Evolutionary conservation across 2,329 filamentous ascomycete species (phyloP).

Genomic region (Neocatenulostroma microsporum): DNA sequence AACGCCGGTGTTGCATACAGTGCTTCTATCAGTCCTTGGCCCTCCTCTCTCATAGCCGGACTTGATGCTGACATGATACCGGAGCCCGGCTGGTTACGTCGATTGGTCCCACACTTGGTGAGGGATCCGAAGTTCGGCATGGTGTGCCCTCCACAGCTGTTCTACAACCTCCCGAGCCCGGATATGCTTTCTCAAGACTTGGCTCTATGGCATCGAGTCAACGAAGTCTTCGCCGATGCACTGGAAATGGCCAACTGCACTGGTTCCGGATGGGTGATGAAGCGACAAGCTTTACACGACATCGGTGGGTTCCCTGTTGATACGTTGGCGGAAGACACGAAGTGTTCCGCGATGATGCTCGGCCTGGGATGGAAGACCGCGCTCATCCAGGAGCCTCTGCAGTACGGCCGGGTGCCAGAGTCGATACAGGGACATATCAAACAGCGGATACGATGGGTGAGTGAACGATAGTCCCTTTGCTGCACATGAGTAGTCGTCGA

Average conservation of each 20-base stretch:
- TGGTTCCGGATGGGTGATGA: constrained; percentile 55
- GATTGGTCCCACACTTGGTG: background rate
- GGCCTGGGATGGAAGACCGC: constrained; percentile 56
- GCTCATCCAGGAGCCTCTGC: constrained; percentile 52
- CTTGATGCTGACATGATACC: background rate
- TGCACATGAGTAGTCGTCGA: constrained; percentile 47
- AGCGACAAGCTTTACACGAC: constrained; percentile 51
- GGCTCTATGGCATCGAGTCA: constrained; percentile 52
- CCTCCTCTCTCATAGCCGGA: background rate
- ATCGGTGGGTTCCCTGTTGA: constrained; percentile 56
- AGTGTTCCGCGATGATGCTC: constrained; percentile 52
- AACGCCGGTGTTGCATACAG: constrained; percentile 42
- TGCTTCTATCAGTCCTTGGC: background rate
- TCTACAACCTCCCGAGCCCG: constrained; percentile 21
- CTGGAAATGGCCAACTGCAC: constrained; percentile 54
- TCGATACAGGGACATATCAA: constrained; percentile 50
- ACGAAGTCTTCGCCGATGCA: constrained; percentile 41
- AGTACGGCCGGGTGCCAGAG: constrained; percentile 54
- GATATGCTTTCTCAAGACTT: constrained; percentile 54
- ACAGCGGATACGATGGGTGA: constrained; percentile 50
- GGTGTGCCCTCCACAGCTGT: background rate
- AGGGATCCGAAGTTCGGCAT: background rate
- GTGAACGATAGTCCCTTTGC: constrained; percentile 37
- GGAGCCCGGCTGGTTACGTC: background rate
- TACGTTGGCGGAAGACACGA: constrained; percentile 54